A percentile compares a stretch with the other conserved stretches of the same genome.
Evolutionary conservation across 345 rosid genomes (phyloP).

Genomic region (Boechera retrofracta): DNA sequence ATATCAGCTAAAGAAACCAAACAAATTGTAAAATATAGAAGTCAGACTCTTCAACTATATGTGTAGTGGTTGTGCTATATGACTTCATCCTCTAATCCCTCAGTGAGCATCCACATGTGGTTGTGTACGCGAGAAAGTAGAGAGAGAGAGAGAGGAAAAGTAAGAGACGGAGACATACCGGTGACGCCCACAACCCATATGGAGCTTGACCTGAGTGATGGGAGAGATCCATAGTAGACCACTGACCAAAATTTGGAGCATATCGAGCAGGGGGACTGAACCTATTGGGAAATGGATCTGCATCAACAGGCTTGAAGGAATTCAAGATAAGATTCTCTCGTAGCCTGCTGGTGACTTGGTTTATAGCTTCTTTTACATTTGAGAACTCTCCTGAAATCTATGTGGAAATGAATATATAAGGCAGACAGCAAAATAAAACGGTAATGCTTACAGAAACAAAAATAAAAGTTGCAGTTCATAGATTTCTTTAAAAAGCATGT

Average conservation of each 20-base stretch:
- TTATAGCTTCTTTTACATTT: constrained; percentile 64
- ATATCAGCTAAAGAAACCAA: background rate
- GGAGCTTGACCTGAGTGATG: background rate
- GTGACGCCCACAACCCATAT: background rate
- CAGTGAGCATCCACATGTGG: no score
- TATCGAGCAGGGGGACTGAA: background rate
- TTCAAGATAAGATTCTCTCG: background rate
- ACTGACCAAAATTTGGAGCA: background rate
- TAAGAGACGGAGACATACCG: background rate
- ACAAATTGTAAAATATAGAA: background rate
- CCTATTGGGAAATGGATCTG: background rate
- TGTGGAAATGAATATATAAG: constrained; percentile 35
- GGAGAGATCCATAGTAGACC: background rate
- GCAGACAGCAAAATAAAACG: constrained; percentile 13
- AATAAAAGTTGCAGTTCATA: background rate
- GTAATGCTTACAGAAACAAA: background rate
- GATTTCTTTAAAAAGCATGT: background rate
- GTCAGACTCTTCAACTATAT: no score
- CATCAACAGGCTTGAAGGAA: background rate
- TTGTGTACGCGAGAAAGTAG: no score
- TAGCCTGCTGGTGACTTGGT: constrained; percentile 60
- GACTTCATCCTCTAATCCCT: no score
- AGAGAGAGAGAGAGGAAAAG: no score
- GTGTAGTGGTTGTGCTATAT: no score
- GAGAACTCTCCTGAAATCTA: constrained; percentile 72